These are phyloP conservation scores for Cavenderia fasciculata DNA, from an alignment of 78 protist species.

Conservation along the genomic window DNA sequence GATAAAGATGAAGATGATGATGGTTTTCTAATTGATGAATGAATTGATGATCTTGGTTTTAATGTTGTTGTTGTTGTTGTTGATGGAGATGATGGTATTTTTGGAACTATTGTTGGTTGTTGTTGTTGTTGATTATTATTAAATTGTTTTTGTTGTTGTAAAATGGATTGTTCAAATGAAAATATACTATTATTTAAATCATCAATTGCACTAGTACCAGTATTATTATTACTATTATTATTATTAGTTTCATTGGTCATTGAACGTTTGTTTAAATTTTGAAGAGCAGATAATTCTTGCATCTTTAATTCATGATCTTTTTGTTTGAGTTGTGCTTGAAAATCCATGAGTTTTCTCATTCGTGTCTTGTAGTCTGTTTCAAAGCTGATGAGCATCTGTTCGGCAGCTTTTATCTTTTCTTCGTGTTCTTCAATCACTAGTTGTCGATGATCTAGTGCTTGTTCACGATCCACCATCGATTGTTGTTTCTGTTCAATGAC, in stretches of 20 bases:
- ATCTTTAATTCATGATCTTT: constrained; percentile 33
- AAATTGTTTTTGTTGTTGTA: not conserved
- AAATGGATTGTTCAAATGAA: not conserved
- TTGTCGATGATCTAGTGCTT: constrained; percentile 1
- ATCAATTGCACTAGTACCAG: constrained; percentile 4
- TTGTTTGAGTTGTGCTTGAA: constrained; percentile 14
- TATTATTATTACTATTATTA: not conserved
- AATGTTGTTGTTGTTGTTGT: not conserved
- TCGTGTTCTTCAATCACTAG: not conserved
- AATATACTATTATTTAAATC: not conserved
- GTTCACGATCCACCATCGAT: constrained; percentile 15
- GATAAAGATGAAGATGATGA: not conserved
- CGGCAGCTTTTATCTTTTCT: not conserved
- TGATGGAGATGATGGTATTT: not conserved
- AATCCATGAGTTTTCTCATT: constrained; percentile 22
- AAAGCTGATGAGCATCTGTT: not conserved
- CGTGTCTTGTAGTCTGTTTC: constrained; percentile 3
- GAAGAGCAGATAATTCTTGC: constrained; percentile 15
- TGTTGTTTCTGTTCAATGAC: constrained; percentile 17
- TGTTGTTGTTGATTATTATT: not conserved
- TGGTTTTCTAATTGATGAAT: not conserved
- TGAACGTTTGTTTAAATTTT: not conserved
- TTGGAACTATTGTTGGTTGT: not conserved
- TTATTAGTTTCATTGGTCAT: not conserved
- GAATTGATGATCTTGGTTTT: not conserved